A percentile compares a stretch with the other conserved stretches of the same genome.
phyloP scores from a whole-genome alignment of 2,329 filamentous ascomycete species.

The Ophioceras dolichostomum region DNA sequence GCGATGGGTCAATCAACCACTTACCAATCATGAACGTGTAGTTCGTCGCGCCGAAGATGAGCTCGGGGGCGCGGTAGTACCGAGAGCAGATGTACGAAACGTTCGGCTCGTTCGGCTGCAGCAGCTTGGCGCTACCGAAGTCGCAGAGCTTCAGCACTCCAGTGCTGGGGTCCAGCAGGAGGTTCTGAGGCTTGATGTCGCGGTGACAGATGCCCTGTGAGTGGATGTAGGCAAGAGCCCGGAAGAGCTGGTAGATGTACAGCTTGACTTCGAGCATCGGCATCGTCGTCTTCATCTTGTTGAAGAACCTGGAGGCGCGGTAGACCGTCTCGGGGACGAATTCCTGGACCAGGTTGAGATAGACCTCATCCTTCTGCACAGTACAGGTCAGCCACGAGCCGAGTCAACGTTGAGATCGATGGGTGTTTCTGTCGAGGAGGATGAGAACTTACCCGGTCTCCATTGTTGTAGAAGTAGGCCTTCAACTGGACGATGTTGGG shows the following conservation, averaged over 20 bases:
- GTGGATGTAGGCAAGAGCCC: slow-evolving; percentile 96
- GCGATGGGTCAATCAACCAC: slow-evolving; percentile 14
- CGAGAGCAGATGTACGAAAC: slow-evolving; percentile 99
- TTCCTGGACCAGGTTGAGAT: slow-evolving; percentile 95
- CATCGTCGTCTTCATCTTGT: slow-evolving; percentile 99
- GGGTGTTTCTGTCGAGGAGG: background rate
- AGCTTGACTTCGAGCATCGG: slow-evolving; percentile 97
- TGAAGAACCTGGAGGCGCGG: slow-evolving; percentile 95
- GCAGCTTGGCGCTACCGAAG: slow-evolving; percentile 96
- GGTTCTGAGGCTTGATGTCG: slow-evolving; percentile 98
- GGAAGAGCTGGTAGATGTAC: slow-evolving; percentile 99
- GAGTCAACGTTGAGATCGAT: background rate
- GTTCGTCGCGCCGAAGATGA: slow-evolving; percentile 98
- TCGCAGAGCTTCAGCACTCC: slow-evolving; percentile 96
- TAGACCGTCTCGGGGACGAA: slow-evolving; percentile 98
- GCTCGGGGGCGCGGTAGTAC: slow-evolving; percentile 94
- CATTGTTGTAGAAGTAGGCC: slow-evolving; percentile 99
- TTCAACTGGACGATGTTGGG: slow-evolving; percentile 98
- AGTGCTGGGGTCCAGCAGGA: slow-evolving; percentile 81
- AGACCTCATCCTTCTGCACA: slow-evolving; percentile 86
- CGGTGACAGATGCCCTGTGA: slow-evolving; percentile 98
- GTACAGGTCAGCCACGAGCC: background rate
- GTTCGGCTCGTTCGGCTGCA: slow-evolving; percentile 97
- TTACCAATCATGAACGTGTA: slow-evolving; percentile 99
- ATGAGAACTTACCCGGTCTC: slow-evolving; percentile 64